These are phyloP conservation scores for Przewalskia tangutica DNA, from an alignment of 257 asterid species.

Conservation along the genomic window DNA sequence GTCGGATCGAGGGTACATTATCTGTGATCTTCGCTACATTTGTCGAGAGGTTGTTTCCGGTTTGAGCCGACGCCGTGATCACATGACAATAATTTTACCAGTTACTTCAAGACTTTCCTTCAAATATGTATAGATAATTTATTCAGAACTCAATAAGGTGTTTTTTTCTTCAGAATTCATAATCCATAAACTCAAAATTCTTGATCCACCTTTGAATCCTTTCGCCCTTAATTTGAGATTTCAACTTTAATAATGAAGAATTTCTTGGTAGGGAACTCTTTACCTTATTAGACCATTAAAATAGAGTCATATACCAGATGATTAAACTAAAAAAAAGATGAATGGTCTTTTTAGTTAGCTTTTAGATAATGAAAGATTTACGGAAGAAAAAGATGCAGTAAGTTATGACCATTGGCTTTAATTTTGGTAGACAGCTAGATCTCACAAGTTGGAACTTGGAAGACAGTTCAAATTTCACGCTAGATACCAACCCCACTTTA, in stretches of 20 bases:
- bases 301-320: not conserved
- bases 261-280: not conserved
- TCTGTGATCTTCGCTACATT: too few relatives aligned
- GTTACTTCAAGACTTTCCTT: too few relatives aligned
- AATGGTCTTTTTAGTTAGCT: not conserved
- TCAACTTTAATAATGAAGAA: not conserved
- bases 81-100: too few relatives aligned
- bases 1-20: too few relatives aligned
- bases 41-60: too few relatives aligned
- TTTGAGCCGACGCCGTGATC: too few relatives aligned
- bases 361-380: not conserved
- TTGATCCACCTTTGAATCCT: not conserved
- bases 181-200: not conserved
- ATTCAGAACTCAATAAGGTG: not conserved
- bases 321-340: not conserved
- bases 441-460: not conserved
- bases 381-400: not conserved
- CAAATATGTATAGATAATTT: not conserved
- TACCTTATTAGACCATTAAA: not conserved
- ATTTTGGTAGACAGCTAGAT: not conserved
- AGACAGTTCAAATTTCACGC: not conserved
- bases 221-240: not conserved
- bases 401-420: not conserved
- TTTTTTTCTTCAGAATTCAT: too few relatives aligned
- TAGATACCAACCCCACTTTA: not conserved